Evolutionary conservation across 345 rosid genomes (phyloP), one percentile per base, ranked within the genome.

Genomic region (Citropsis articulata): DNA sequence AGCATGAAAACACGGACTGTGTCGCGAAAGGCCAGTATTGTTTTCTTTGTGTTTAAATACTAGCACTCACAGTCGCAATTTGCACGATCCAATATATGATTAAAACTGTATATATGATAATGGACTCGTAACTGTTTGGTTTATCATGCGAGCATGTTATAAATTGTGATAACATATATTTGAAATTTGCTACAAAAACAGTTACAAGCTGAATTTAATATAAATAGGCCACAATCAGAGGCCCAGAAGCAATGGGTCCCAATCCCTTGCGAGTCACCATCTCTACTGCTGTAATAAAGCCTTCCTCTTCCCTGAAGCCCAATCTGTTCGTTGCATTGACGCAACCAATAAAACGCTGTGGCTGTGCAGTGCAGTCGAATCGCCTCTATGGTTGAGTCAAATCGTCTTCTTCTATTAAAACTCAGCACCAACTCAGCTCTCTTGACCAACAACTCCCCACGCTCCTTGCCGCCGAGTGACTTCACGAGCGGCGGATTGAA

Each of bases 381-480:
- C 61, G 90, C 92, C 75, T 81, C 90, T 72, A 79, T 78, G 35
- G 92, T 92, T 25, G 91, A 87, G 71, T 88, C 92, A 72, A 79
- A 87, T 55, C 93, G 85, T 75, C 92, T 79, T 67, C 85, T 79
- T 72, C 82, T 83, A 70, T 87, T 89, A 76, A 90, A 85, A 27
- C 83, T 82, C 38, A 90, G 12, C 75, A 87, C 88, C 83, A 92
- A 77, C 87, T 92, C 93, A 2, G 90, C 93, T 69, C 92, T 84
- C 77, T 79, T 85, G 9, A 86, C 81, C 53, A 88, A 87, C 71
- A 85, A 88, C 48, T 88, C 91, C 55, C 79, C 88, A 0, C 89
- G 88, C 66, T 92, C 90, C 53, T 75, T 81, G 1, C 66, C 82
- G 7, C 81, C 63, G 25, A 91, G 86, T 9, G 87, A 81, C 72